phyloP scores from a whole-genome alignment of 345 rosid genomes.

The Triadica sebifera region DNA sequence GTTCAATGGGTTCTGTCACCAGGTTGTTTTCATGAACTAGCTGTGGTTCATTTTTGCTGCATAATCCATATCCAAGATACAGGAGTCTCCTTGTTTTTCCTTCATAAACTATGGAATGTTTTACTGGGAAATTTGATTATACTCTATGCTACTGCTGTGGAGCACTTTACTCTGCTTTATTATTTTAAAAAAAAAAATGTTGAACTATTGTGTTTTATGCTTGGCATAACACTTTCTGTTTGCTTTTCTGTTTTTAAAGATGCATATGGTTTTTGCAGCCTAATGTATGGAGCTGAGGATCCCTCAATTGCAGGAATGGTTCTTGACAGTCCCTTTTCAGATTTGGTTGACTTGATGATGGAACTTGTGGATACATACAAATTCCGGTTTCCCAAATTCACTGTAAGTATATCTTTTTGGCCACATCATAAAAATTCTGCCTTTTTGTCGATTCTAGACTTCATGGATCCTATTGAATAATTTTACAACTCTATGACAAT shows the following conservation, averaged over 20 bases:
- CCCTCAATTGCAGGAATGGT: conserved; percentile 96
- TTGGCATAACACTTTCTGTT: conserved; percentile 3
- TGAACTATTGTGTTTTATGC: background rate
- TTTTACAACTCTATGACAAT: background rate
- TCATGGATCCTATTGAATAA: conserved; percentile 1
- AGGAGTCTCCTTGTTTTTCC: background rate
- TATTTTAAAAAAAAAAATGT: no score
- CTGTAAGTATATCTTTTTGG: conserved; percentile 49
- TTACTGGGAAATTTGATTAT: background rate
- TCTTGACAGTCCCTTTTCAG: conserved; percentile 88
- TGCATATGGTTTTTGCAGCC: conserved; percentile 43
- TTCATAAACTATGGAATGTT: background rate
- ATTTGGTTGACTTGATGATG: conserved; percentile 92
- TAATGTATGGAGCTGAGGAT: conserved; percentile 92
- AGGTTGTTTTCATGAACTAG: conserved; percentile 46
- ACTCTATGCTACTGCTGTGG: background rate
- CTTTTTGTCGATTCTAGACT: background rate
- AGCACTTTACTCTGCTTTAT: background rate
- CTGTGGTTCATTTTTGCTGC: background rate
- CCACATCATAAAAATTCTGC: background rate
- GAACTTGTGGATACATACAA: conserved; percentile 86
- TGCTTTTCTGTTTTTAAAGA: conserved; percentile 14
- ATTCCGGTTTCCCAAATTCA: conserved; percentile 79
- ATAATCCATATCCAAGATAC: background rate
- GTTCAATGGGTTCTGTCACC: conserved; percentile 95